Conservation (phyloP, 495 filamentous ascomycete genomes). For the Tuber indicum region DNA sequence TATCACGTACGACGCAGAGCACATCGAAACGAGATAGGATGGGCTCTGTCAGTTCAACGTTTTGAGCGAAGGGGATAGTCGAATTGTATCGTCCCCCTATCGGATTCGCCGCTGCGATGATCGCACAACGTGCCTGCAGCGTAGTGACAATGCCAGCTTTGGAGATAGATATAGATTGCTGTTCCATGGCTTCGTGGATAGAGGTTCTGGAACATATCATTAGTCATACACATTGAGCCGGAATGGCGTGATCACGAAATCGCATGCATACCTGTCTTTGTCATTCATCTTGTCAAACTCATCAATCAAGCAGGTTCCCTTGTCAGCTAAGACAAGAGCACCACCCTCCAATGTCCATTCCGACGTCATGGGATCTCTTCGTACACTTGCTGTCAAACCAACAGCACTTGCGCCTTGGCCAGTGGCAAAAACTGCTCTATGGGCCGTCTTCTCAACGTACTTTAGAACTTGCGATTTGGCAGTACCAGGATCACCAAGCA, state of each 20-base stretch:
- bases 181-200: slow-evolving; percentile 99
- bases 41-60: slow-evolving; percentile 94
- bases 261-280: slow-evolving; percentile 56
- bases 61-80: slow-evolving; percentile 87
- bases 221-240: slow-evolving; percentile 19
- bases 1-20: slow-evolving; percentile 91
- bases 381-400: slow-evolving; percentile 94
- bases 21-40: slow-evolving; percentile 99
- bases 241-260: neutral
- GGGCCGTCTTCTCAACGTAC: slow-evolving; percentile 96
- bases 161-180: slow-evolving; percentile 99
- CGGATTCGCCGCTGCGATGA: slow-evolving; percentile 95
- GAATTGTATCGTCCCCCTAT: slow-evolving; percentile 95
- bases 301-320: slow-evolving; percentile 93
- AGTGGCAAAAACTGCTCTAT: slow-evolving; percentile 92
- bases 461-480: slow-evolving; percentile 89
- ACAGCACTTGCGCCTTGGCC: slow-evolving; percentile 97
- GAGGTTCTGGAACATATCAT: slow-evolving; percentile 55
- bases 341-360: slow-evolving; percentile 99
- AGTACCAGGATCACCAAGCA: slow-evolving; percentile 95
- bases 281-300: slow-evolving; percentile 99
- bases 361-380: slow-evolving; percentile 87
- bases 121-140: slow-evolving; percentile 92
- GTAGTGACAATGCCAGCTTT: slow-evolving; percentile 99
- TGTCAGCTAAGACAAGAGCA: slow-evolving; percentile 89